phyloP scores from a whole-genome alignment of 371 early-diverging fungal genomes.

The Mortierella sp. region DNA sequence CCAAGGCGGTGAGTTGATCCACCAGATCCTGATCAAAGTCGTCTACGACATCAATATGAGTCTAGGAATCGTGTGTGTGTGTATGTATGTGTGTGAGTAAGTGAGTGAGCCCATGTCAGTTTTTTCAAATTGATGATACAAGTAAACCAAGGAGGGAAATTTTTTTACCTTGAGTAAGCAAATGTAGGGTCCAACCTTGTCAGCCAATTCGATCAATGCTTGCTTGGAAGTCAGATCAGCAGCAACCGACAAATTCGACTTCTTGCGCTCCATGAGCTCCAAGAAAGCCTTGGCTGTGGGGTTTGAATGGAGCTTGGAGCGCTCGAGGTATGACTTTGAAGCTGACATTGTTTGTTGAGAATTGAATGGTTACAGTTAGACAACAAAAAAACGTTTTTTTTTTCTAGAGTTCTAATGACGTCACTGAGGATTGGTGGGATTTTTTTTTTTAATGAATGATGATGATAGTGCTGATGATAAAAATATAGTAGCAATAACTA shows the following conservation, averaged over 20 bases:
- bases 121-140: too few relatives aligned
- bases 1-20: constrained; percentile 75
- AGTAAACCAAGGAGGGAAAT: background rate
- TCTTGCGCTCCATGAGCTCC: constrained; percentile 89
- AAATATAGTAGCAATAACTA: too few relatives aligned
- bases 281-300: constrained; percentile 80
- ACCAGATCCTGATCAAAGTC: constrained; percentile 93
- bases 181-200: constrained; percentile 91
- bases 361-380: constrained; percentile 1
- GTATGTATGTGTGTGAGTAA: background rate
- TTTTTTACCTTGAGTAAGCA: constrained; percentile 88
- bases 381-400: background rate
- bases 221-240: constrained; percentile 91
- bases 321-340: constrained; percentile 54
- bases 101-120: background rate
- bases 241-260: constrained; percentile 91
- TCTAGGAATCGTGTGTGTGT: constrained; percentile 61
- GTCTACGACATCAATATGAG: constrained; percentile 94
- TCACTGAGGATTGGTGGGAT: too few relatives aligned
- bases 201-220: constrained; percentile 89
- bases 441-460: too few relatives aligned
- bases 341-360: constrained; percentile 37
- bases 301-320: constrained; percentile 55
- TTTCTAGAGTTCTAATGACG: too few relatives aligned
- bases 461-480: too few relatives aligned